Evolutionary conservation across 768 basidiomycete genomes (phyloP), one percentile per base, ranked within the genome.

Genomic region (Coprinopsis strossmayeri): DNA sequence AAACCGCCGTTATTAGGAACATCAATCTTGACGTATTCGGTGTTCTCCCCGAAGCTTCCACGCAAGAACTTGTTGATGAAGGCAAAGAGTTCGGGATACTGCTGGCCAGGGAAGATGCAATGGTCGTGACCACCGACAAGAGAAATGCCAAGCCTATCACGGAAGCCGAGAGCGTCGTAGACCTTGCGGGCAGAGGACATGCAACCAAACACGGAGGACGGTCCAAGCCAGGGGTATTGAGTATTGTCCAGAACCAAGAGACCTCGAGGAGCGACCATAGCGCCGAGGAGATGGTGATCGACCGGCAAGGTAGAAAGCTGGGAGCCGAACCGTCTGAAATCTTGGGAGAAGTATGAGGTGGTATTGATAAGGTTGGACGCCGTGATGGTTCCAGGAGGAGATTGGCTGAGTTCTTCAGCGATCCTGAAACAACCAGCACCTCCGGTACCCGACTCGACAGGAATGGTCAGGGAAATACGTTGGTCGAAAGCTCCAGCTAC

Each of bases 391-490:
- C 53, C 53, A 23, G 61, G 61, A 1, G 78, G 78, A 15, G 54
- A 57, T 23, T 59, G 52, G 53, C 70, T 61, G 66, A 77, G 69
- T 38, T 57, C 70, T 52, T 74, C 69, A 13, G 78, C 78, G 45
- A 82, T 64, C 24, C 79, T 71, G 79, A 79, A 82, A 63, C 73
- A 77, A n/a, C 72, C 74, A 21, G 69, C 71, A 5, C 80, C 79
- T 39, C 80, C 79, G 9, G 77, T 76, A 9, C 80, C 80, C 7
- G 78, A 80, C 60, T 82, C 79, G 59, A 80, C 78, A 2, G 78
- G 76, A 52, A 82, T 77, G 4, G 78, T 81, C 50, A 82, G 65
- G 3, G 73, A 73, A 51, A 82, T 74, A 47, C 79, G 77, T 1
- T 65, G 58, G 51, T 82, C 78, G 57, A 81, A 78, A 17, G 78